Evolutionary conservation across 768 basidiomycete species (phyloP).

Genomic region (Tephrocybe sp.): DNA sequence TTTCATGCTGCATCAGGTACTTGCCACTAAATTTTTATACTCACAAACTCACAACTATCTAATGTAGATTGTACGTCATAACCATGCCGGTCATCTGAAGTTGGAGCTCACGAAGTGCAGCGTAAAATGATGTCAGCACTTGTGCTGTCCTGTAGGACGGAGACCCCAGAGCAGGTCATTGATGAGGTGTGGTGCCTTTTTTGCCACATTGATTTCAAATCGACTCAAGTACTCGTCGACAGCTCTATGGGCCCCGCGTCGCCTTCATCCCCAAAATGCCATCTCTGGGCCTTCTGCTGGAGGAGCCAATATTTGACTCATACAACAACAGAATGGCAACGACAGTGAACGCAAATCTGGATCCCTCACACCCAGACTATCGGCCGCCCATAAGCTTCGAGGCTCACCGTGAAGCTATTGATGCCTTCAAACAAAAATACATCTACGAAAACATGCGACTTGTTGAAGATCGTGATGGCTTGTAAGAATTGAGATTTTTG

Average conservation of each 20-base stretch:
- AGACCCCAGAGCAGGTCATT: conserved; percentile 72
- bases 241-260: conserved; percentile 76
- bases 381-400: conserved; percentile 77
- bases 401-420: conserved; percentile 62
- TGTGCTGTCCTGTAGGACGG: conserved; percentile 76
- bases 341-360: conserved; percentile 49
- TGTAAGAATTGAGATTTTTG: conserved; percentile 48
- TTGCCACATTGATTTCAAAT: neutral
- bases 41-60: neutral
- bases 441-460: conserved; percentile 88
- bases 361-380: conserved; percentile 57
- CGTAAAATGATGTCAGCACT: conserved; percentile 95
- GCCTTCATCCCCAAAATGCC: conserved; percentile 96
- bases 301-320: conserved; percentile 79
- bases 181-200: conserved; percentile 52
- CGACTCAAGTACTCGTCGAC: neutral
- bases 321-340: conserved; percentile 63
- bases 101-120: conserved; percentile 40
- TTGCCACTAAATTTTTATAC: conserved; percentile 18
- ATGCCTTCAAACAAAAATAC: conserved; percentile 78
- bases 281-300: conserved; percentile 87
- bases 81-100: too few species aligned
- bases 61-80: conserved; percentile 53
- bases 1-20: conserved; percentile 98
- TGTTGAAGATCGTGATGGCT: conserved; percentile 75